Evolutionary conservation across 2,329 filamentous ascomycete species (phyloP).

Genomic region (Claviceps sp.): DNA sequence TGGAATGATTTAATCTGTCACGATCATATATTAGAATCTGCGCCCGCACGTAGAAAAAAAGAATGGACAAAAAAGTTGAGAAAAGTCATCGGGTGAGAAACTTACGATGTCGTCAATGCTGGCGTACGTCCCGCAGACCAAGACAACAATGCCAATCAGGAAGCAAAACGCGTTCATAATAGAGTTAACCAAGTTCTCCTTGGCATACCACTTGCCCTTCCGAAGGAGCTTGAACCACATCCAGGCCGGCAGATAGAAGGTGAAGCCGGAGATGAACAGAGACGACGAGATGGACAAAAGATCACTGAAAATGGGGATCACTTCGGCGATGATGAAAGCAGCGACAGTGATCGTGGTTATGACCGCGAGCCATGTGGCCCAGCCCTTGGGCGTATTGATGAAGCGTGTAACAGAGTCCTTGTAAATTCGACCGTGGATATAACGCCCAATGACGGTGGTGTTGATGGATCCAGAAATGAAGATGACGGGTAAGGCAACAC

Average conservation of each 20-base stretch:
- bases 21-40: background rate
- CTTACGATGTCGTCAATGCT: slow-evolving; percentile 16
- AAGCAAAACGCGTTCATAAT: slow-evolving; percentile 13
- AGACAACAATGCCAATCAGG: slow-evolving; percentile 12
- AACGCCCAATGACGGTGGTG: slow-evolving; percentile 32
- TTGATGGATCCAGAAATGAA: slow-evolving; percentile 63
- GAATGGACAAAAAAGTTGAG: too few relatives aligned
- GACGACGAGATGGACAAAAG: slow-evolving; percentile 40
- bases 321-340: slow-evolving; percentile 57
- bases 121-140: slow-evolving; percentile 15
- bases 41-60: background rate
- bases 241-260: slow-evolving; percentile 24
- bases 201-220: slow-evolving; percentile 14
- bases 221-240: slow-evolving; percentile 26
- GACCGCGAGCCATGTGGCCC: slow-evolving; percentile 44
- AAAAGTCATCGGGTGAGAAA: background rate
- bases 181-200: slow-evolving; percentile 14
- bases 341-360: slow-evolving; percentile 43
- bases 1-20: slow-evolving; percentile 6
- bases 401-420: slow-evolving; percentile 28
- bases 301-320: slow-evolving; percentile 58
- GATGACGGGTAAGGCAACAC: slow-evolving; percentile 58
- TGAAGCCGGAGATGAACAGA: slow-evolving; percentile 30
- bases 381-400: slow-evolving; percentile 35
- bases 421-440: slow-evolving; percentile 32